These are phyloP conservation scores for Xanthoconium stramineum DNA, from an alignment of 768 basidiomycete genomes.

Conservation along the genomic window DNA sequence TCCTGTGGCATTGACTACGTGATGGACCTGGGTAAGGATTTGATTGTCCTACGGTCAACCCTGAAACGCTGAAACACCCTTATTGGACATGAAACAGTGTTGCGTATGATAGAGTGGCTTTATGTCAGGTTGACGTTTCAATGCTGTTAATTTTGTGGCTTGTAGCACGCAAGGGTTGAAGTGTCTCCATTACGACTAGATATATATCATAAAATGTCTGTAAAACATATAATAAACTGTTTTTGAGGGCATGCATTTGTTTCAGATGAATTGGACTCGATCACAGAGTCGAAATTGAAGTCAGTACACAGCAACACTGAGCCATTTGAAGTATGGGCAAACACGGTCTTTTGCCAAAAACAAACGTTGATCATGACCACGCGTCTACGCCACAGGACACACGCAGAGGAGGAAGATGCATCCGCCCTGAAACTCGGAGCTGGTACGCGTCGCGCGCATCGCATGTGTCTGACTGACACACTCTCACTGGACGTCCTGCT, in stretches of 20 bases:
- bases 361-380: conserved; percentile 42
- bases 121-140: conserved; percentile 25
- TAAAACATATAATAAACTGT: conserved; percentile 34
- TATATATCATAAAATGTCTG: conserved; percentile 35
- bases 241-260: conserved; percentile 18
- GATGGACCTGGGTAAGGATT: conserved; percentile 22
- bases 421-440: conserved; percentile 78
- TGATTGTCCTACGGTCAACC: background rate
- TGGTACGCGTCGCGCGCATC: conserved; percentile 38
- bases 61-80: conserved; percentile 1
- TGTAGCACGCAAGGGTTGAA: conserved; percentile 22
- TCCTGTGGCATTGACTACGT: conserved; percentile 26
- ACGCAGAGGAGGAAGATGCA: conserved; percentile 81
- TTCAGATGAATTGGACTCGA: conserved; percentile 18
- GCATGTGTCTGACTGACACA: background rate
- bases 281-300: too few relatives aligned
- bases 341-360: conserved; percentile 32
- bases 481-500: background rate
- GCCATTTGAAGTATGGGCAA: too few relatives aligned
- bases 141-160: conserved; percentile 26
- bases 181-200: conserved; percentile 30
- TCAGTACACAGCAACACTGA: too few relatives aligned
- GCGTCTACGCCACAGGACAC: conserved; percentile 60
- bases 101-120: conserved; percentile 14
- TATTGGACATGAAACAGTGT: conserved; percentile 8